Evolutionary conservation across 768 basidiomycete genomes (phyloP), one percentile per base, ranked within the genome.

Genomic region (Heimioporus sp.): DNA sequence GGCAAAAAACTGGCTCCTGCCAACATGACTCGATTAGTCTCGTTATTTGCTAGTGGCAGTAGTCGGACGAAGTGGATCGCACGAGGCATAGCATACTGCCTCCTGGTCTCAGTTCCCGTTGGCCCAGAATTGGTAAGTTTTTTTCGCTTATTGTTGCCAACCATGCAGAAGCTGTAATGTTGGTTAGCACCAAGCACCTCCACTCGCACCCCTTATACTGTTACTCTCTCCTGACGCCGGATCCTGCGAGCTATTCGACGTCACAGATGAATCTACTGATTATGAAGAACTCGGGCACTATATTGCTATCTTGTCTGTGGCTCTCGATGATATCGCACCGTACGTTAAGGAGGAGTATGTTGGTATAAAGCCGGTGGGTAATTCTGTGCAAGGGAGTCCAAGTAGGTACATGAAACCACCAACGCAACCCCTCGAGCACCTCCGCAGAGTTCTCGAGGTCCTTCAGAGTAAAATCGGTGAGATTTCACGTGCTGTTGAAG

Each of bases 391-490:
- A 43, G 53, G 64, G 24, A 65, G 64, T 41, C 65, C 68, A 47
- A 62, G 53, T 38, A 70, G 64, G 45, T 28, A 17, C 6, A 68
- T 63, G 50, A 74, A 70, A 50, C 60, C 62, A 6, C 63, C 60
- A 4, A 63, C 71, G n/a, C 68, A 70, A 10, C 73, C 75, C 30
- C 69, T 89, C 7, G 76, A 82, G 55, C 66, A 74, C 36, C 66
- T 87, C n/a, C 71, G 73, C 39, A 59, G 54, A 15, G 70, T 71
- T 10, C 68, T 90, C 12, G 80, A 85, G 35, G 59, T 59, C 11
- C 57, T 87, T 10, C 85, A 86, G 61, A 75, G 77, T 13, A 78
- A 73, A 46, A 89, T 89, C 48, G 74, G 88, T 89, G 48, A 51
- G 83, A 72, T 19, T 41, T 16, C 19, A 40, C 24, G 43, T 16